Base-by-base conservation (phyloP, 176 grass and related monocot species). In the Areca catechu region DNA sequence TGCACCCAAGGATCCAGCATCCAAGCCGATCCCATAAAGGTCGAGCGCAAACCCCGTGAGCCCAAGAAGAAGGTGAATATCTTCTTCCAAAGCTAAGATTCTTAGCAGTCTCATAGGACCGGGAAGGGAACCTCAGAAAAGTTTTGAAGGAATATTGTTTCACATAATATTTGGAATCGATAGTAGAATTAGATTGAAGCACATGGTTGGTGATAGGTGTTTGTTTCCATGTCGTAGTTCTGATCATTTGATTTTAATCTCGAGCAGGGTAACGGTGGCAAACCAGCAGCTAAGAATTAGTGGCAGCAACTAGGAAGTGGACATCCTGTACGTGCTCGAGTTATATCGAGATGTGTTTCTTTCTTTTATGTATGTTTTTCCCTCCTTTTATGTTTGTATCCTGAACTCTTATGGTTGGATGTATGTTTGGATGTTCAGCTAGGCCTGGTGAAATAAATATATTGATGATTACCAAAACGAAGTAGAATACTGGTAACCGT, bases 11-110 rank as follows among this genome's bases (percentile, higher is more conserved):
- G 63, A 69, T 12, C 60, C 68, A 7, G 70, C 82, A 1, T 72
- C 90, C 34, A 90, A 95, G 78, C 68, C 62, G 1, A 82, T 71
- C 53, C 79, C 29, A 95, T 90, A 68, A 95, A 95, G 73, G 76
- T 77, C 17, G 86, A 86, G 70, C 80, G 78, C 19, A 95, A 90
- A 60, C 83, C 90, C 48, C 59, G 79, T 19, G 90, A 86, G 37
- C 60, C 80, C 17, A 90, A 84, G 64, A 95, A 89, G 79, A 90
- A 80, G 90, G 90, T 86, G 86, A 24, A 6, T 6, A 4, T 29
- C 27, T 29, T 5, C 27, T 29, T 29, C 27, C 4, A 6, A 29
- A 29, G 0, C 27, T 6, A 29, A 29, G 27, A 6, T 29, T 29
- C 5, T 29, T 29, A 6, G 1, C 27, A 5, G 27, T 29, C 4